A percentile compares a stretch with the other conserved stretches of the same genome.
Conservation (phyloP, 2,329 filamentous ascomycete genomes). For the Clarireedia sp. region DNA sequence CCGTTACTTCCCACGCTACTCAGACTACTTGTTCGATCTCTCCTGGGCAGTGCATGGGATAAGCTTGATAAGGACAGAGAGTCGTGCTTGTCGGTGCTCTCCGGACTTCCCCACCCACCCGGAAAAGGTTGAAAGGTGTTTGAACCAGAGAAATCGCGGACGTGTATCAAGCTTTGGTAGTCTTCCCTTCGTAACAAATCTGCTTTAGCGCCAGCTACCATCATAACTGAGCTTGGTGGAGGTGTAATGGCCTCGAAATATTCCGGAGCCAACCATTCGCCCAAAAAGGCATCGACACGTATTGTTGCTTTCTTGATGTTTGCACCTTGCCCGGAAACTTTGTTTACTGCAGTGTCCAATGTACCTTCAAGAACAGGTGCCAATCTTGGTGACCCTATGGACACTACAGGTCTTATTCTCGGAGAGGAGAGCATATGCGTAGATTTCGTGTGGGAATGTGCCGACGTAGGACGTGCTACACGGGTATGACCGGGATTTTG, state of each 20-base stretch:
- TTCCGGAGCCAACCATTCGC: conserved; percentile 89
- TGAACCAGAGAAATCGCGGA: conserved; percentile 22
- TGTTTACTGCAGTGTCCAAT: conserved; percentile 5
- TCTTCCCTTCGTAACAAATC: conserved; percentile 74
- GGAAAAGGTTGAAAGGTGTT: conserved; percentile 31
- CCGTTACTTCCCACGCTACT: conserved; percentile 26
- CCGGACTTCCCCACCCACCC: conserved; percentile 31
- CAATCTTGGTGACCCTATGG: conserved; percentile 24
- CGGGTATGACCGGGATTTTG: conserved; percentile 41
- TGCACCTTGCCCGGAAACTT: conserved; percentile 13
- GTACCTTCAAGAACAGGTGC: conserved; percentile 24
- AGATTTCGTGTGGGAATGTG: conserved; percentile 8
- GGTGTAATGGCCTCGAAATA: conserved; percentile 92
- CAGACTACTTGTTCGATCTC: conserved; percentile 29
- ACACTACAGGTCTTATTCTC: conserved; percentile 20
- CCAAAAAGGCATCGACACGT: conserved; percentile 84
- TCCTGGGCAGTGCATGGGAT: conserved; percentile 21
- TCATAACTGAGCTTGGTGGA: conserved; percentile 75
- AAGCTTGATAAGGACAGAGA: conserved; percentile 23
- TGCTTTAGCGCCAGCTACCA: conserved; percentile 83
- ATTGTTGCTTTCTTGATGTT: conserved; percentile 52
- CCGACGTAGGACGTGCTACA: conserved; percentile 23
- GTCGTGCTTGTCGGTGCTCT: conserved; percentile 19
- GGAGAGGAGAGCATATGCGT: conserved; percentile 26
- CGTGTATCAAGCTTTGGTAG: conserved; percentile 37